Conservation (phyloP, 257 asterid species). For the Cinchona pubescens region DNA sequence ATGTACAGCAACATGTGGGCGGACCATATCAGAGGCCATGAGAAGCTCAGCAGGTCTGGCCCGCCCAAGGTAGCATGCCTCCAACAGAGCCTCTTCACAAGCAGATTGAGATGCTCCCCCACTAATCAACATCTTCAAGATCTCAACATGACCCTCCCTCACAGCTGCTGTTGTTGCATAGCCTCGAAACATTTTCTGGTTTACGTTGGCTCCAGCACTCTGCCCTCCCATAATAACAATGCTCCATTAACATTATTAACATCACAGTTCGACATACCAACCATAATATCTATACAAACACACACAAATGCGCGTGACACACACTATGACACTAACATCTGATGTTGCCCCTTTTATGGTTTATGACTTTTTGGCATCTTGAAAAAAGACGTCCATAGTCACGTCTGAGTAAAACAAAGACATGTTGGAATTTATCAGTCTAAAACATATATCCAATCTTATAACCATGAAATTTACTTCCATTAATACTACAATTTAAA, state of each 20-base stretch:
- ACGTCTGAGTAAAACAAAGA: background rate
- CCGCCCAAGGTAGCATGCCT: conserved; percentile 55
- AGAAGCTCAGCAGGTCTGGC: conserved; percentile 56
- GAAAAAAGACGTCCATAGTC: background rate
- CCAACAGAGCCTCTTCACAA: conserved; percentile 76
- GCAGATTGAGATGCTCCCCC: conserved; percentile 67
- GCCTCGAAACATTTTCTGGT: conserved; percentile 70
- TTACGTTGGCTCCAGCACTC: conserved; percentile 61
- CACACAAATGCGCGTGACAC: too few relatives aligned
- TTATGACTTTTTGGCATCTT: background rate
- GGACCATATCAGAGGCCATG: conserved; percentile 61
- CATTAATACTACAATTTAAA: background rate
- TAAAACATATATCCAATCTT: too few relatives aligned
- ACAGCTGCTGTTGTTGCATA: conserved; percentile 77
- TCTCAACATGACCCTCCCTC: conserved; percentile 62
- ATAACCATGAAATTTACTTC: too few relatives aligned
- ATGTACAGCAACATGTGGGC: conserved; percentile 63
- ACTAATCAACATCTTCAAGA: conserved; percentile 48
- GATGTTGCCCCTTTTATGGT: background rate
- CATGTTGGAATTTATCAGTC: too few relatives aligned
- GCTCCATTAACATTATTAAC: background rate
- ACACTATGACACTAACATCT: too few relatives aligned
- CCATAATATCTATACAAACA: background rate
- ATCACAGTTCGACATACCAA: background rate
- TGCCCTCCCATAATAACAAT: conserved; percentile 24